Base-by-base conservation (phyloP, 2,329 filamentous ascomycete species). In the Sporothrix brasiliensis region DNA sequence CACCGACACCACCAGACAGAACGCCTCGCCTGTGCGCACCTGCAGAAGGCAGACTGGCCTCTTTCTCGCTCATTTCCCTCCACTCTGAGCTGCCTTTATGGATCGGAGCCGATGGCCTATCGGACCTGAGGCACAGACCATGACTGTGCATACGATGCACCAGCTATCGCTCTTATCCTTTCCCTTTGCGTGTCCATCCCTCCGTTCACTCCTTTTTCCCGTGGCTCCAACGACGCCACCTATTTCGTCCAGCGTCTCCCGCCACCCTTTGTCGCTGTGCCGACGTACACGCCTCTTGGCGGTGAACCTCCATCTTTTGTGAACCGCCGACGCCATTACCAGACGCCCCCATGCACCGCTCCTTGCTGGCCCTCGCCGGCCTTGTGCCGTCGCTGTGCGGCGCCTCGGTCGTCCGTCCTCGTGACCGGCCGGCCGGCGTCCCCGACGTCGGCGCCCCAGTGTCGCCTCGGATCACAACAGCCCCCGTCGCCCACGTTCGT, bases 271-370 rank as follows among this genome's bases (percentile, higher is more conserved):
- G 47, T 52, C 30, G 58, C 58, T 44, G n/a, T 61, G 19, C 41
- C 54, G 54, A 47, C 58, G 47, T 61, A 61, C 58, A 61, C 58
- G 39, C 16, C 58, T 44, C n/a, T 61, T 61, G 58, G 58, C 58
- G n/a, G n/a, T 44, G n/a, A 47, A 10, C 9, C 3, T 30, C 30
- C 2, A 24, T 24, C 24, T 1, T 24, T 24, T 24, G 24, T 2
- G 24, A 24, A 24, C 24, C 24, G 24, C 24, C 24, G 24, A 24
- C 24, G 24, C 24, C 24, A 1, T 24, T 24, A 24, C 24, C 2
- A 24, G 24, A 24, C 24, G 24, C 2, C 24, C 24, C 2, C 49
- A 49, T 54, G 21, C 47, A 39, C 53, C n/a, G 47, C 39, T 30
- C 34, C 3, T 5, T 49, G 2, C 27, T 30, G 11, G 4, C 56